Percentiles rank a stretch among this genome's conserved stretches.
phyloP scores from a whole-genome alignment of 352 stramenopile species.

The Thalassiosira oceanica region DNA sequence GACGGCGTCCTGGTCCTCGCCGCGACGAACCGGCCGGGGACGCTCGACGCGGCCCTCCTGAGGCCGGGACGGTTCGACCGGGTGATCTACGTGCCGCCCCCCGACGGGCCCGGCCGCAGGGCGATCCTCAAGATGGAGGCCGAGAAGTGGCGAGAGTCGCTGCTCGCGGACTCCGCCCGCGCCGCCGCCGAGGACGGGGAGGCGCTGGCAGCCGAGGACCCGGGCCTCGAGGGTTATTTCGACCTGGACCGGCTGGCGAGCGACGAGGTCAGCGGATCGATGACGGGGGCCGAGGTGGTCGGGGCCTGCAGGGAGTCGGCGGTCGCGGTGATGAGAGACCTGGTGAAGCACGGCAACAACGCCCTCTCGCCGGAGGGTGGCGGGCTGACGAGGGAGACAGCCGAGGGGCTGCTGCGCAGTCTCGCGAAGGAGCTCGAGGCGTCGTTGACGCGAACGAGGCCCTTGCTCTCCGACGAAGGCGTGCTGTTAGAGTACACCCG shows the following conservation, averaged over 20 bases:
- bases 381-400: conserved; percentile 9
- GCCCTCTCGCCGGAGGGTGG: neutral
- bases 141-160: no score
- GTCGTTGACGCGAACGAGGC: conserved; percentile 16
- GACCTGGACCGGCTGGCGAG: conserved; percentile 46
- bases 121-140: no score
- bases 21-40: no score
- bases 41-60: no score
- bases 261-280: conserved; percentile 48
- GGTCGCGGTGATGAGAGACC: conserved; percentile 41
- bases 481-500: conserved; percentile 45
- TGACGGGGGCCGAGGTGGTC: conserved; percentile 79
- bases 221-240: conserved; percentile 33
- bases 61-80: no score
- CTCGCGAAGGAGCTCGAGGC: conserved; percentile 22
- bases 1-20: no score
- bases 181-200: no score
- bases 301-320: conserved; percentile 68
- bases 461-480: conserved; percentile 45
- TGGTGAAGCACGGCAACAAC: no score
- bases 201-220: no score
- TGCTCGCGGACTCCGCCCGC: no score
- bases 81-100: no score
- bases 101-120: no score
- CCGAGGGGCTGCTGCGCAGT: conserved; percentile 18